Evolutionary conservation across 257 asterid genomes (phyloP), one percentile per base, ranked within the genome.

Genomic region (Capsicum rhomboideum): DNA sequence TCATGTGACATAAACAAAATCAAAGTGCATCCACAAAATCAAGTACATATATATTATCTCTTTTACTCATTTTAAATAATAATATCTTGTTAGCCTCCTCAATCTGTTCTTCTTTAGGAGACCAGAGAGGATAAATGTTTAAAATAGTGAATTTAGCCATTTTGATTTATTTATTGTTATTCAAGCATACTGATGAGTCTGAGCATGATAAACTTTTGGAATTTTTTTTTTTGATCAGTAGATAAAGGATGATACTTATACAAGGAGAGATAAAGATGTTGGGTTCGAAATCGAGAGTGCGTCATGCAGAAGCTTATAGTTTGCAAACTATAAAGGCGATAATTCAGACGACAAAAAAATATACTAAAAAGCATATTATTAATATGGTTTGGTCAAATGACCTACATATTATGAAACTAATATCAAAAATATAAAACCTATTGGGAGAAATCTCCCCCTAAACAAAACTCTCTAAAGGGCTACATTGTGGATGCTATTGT

Each of bases 1-100:
- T 77, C 23, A 77, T 63, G 79, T 87, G 89, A 87, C 87, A 75
- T 82, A 68, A 61, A 20, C 16, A 71, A 71, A 71, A 71, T 10
- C 31, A 21, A 40, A 40, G 54, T 40, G 54, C 20, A 71, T 71
- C 69, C 54, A 69, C 53, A 40, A 10, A 69, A 71, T 72, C 54
- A 72, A 21, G 56, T 0, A 40, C 55, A 10, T 42, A 40, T 40
- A 26, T 9, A 16, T 63, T 40, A 69, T 69, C 9, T 18, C 8
- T n/a, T 28, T 31, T 29, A 17, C 16, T 18, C 28, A 1, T 52
- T 63, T 50, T 31, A 46, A 29, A 29, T 59, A 13, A 6, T 49
- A 40, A 10, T 77, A 10, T 77, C 26, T 42, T 10, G 59, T 44
- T 72, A 16, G 56, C 79, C 56, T 72, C 79, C 55, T 16, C 7